phyloP scores from a whole-genome alignment of 352 stramenopile species.

The Pythium monospermum region DNA sequence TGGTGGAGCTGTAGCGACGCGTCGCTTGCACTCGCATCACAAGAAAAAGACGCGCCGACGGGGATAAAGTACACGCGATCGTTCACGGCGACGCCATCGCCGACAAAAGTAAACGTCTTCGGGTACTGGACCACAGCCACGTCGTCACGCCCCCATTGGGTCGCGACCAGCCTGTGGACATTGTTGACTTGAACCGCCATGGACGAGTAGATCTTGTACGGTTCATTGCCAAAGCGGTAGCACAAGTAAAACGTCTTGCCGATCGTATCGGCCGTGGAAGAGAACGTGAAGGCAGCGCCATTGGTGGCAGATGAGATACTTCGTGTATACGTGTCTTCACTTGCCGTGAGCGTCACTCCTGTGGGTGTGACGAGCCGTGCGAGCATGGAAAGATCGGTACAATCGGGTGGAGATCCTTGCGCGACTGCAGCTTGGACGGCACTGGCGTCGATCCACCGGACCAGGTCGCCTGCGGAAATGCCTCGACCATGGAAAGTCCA shows the following conservation, averaged over 20 bases:
- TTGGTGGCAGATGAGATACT: slow-evolving; percentile 15
- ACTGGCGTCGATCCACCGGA: slow-evolving; percentile 49
- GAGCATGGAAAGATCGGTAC: slow-evolving; percentile 28
- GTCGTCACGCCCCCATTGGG: slow-evolving; percentile 23
- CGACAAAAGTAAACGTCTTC: slow-evolving; percentile 46
- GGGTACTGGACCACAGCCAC: slow-evolving; percentile 44
- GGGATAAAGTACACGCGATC: slow-evolving; percentile 63
- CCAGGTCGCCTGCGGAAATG: slow-evolving; percentile 32
- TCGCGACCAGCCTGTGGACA: slow-evolving; percentile 26
- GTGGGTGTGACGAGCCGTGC: slow-evolving; percentile 24
- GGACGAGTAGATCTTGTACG: slow-evolving; percentile 42
- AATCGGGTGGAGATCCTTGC: slow-evolving; percentile 26
- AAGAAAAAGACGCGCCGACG: slow-evolving; percentile 26
- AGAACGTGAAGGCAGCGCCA: slow-evolving; percentile 30
- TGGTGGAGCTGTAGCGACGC: slow-evolving; percentile 29
- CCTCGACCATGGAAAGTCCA: slow-evolving; percentile 48
- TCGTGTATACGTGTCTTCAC: slow-evolving; percentile 46
- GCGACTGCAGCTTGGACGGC: slow-evolving; percentile 28
- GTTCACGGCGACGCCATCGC: slow-evolving; percentile 44
- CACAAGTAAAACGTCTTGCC: slow-evolving; percentile 57
- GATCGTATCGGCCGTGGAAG: slow-evolving; percentile 23
- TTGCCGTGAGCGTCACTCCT: slow-evolving; percentile 10
- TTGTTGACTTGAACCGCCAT: slow-evolving; percentile 48
- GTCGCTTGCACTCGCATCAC: slow-evolving; percentile 30
- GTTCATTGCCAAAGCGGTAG: slow-evolving; percentile 67